phyloP scores from a whole-genome alignment of 148 eudicot genomes.

The Rhododendron ferrugineum region DNA sequence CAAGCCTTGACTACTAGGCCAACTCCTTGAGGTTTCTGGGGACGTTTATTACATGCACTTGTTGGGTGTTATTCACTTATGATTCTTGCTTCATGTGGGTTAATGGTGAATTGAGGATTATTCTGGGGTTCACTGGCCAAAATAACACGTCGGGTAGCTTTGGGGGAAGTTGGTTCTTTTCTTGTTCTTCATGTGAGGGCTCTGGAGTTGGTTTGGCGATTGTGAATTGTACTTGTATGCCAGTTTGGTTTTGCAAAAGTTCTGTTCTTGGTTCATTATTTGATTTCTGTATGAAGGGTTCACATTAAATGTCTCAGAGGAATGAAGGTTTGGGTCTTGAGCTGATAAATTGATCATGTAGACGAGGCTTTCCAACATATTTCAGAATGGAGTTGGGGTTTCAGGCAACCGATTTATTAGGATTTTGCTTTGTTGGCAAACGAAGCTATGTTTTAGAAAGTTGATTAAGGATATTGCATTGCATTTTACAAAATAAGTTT shows the following conservation, averaged over 20 bases:
- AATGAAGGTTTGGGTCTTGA: background rate
- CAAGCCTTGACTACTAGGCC: no score
- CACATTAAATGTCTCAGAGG: background rate
- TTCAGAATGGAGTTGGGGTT: background rate
- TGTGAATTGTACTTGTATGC: background rate
- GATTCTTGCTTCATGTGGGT: background rate
- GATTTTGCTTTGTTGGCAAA: background rate
- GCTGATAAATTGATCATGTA: background rate
- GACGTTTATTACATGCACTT: no score
- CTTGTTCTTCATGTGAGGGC: background rate
- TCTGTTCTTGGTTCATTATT: background rate
- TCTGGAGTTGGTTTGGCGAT: background rate
- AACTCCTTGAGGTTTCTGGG: no score
- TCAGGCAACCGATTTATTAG: background rate
- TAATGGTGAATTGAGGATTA: no score
- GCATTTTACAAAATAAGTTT: background rate
- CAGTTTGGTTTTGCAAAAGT: background rate
- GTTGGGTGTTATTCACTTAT: background rate
- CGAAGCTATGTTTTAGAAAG: no score
- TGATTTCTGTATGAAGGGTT: background rate
- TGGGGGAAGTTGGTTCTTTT: background rate
- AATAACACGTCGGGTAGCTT: background rate
- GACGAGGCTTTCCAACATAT: background rate
- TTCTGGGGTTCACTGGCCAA: background rate
- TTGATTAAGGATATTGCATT: no score